Base-by-base conservation (phyloP, 1,284 basidiomycete species). In the Fomitopsis schrenkii region DNA sequence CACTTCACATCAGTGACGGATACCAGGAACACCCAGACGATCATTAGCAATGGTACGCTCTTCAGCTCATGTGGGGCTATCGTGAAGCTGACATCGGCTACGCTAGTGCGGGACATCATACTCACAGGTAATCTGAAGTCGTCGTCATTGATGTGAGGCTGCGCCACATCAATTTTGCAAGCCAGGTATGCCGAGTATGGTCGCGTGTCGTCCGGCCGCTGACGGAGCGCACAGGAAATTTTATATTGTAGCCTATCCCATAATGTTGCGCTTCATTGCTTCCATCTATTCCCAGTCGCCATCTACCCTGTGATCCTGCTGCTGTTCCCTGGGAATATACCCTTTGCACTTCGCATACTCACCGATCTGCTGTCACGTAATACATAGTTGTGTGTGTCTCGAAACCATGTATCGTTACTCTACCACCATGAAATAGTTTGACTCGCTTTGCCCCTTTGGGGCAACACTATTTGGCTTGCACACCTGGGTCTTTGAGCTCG, bases 1-100 rank as follows among this genome's bases (percentile, higher is more conserved):
- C 90, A 92, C 72, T 79, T 88, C 64, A 93, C 91, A n/a, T 82
- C 88, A 58, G 90, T 93, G 54, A 91, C 86, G 15, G 89, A 93
- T 66, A 79, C 76, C 35, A 70, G 69, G 36, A 68, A 68, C 54
- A 80, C 79, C 45, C 70, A 73, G 42, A 72, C 71, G n/a, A 79
- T 81, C 57, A 79, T 81, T 59, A 65, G 70, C 54, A 76, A 75
- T 62, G 79, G 80, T 80, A 59, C 50, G 75, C 40, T 54, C 33
- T 7, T 36, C 44, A 40, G 45, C 26, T 14, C 22, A 15, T 14
- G 15, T 7, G 26, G 40, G 38, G 35, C 28, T 7, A 6, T 4
- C 17, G 12, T 40, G 3, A 52, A 40, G 15, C 40, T 50, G 55
- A 19, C 59, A 57, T 17, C 42, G 57, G 33, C 36, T 22, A 48